Percentiles rank a stretch among this genome's conserved stretches.
Evolutionary conservation across 306 rosid genomes (phyloP).

Genomic region (Acacia melanoxylon): DNA sequence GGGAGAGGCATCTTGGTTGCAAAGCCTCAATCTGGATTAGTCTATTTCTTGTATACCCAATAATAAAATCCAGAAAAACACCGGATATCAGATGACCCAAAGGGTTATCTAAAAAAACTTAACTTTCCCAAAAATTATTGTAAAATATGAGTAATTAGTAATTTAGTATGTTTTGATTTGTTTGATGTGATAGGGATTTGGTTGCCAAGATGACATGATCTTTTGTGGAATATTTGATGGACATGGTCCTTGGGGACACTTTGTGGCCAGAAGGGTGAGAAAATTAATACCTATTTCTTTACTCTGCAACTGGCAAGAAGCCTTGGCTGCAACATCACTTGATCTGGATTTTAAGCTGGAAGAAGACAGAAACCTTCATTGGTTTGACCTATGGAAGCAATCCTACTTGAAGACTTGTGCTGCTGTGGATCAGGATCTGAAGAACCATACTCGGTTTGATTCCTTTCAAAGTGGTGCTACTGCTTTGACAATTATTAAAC

Average conservation of each 20-base stretch:
- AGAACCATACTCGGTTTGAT: conserved; percentile 59
- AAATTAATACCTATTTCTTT: conserved; percentile 59
- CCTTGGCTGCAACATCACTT: conserved; percentile 52
- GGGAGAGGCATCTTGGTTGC: too few relatives aligned
- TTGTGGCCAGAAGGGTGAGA: conserved; percentile 67
- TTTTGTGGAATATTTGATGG: conserved; percentile 93
- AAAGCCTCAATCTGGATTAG: too few relatives aligned
- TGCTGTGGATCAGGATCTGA: conserved; percentile 69
- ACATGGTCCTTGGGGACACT: conserved; percentile 91
- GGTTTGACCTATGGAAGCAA: conserved; percentile 67
- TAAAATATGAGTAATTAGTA: not conserved
- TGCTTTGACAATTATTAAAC: conserved; percentile 79
- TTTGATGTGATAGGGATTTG: conserved; percentile 64
- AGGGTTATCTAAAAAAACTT: not conserved
- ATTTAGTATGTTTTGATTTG: conserved; percentile 28
- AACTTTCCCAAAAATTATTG: not conserved
- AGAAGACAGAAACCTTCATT: conserved; percentile 44
- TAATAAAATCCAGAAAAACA: too few relatives aligned
- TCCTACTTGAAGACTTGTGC: conserved; percentile 66
- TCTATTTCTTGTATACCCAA: too few relatives aligned
- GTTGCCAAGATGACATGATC: conserved; percentile 72
- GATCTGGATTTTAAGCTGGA: conserved; percentile 46
- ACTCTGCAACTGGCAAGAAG: conserved; percentile 68
- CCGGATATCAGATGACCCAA: too few relatives aligned
- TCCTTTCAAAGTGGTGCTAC: conserved; percentile 75